phyloP scores from a whole-genome alignment of 768 basidiomycete genomes.

The Pseudohyphozyma bogoriensis region DNA sequence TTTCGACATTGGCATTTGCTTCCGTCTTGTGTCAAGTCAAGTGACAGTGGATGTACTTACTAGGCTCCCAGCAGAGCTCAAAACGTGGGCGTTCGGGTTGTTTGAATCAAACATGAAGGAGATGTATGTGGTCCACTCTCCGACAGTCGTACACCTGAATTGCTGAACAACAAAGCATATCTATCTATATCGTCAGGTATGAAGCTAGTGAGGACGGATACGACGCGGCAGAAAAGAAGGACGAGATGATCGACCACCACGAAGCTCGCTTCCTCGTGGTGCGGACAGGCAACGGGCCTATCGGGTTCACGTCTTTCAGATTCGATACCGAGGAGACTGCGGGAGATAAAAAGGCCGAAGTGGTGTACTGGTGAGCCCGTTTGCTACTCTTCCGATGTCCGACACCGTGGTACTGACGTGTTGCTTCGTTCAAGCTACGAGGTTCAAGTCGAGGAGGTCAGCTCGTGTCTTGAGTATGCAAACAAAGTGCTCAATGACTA shows the following conservation, averaged over 20 bases:
- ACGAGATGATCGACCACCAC: conserved; percentile 54
- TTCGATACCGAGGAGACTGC: conserved; percentile 55
- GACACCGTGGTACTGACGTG: conserved; percentile 3
- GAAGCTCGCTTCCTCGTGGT: conserved; percentile 55
- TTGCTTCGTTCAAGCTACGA: conserved; percentile 52
- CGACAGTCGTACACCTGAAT: no score
- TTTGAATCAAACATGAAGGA: not conserved
- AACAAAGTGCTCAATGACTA: no score
- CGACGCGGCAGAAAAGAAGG: conserved; percentile 49
- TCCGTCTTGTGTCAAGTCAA: no score
- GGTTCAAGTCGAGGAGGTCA: conserved; percentile 50
- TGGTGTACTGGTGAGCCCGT: conserved; percentile 57
- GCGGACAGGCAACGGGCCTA: conserved; percentile 33
- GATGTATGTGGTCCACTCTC: not conserved
- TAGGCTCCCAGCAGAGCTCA: not conserved
- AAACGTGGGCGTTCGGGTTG: not conserved
- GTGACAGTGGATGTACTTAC: not conserved
- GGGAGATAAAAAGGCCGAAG: conserved; percentile 37
- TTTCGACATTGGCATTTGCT: not conserved
- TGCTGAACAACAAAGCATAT: not conserved
- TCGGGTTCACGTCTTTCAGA: conserved; percentile 51
- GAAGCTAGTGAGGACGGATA: conserved; percentile 55
- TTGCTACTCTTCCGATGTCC: not conserved
- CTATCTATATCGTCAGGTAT: conserved; percentile 42
- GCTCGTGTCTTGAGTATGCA: no score